Conservation (phyloP, 306 rosid genomes). For the Herpetospermum pedunculosum region DNA sequence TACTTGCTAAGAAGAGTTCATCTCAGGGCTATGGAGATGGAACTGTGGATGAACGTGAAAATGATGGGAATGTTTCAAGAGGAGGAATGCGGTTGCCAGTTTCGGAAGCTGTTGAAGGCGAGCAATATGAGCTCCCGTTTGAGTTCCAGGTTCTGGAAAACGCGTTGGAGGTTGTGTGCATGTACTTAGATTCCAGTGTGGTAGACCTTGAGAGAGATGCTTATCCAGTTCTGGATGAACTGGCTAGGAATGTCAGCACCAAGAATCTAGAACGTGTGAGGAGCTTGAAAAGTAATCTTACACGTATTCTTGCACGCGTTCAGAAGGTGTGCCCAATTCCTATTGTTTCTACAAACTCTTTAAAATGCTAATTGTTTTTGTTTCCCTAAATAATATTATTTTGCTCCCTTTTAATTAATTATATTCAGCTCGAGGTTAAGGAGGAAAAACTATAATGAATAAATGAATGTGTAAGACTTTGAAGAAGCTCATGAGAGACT, state of each 20-base stretch:
- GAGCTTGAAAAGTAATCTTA: conserved; percentile 91
- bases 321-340: conserved; percentile 54
- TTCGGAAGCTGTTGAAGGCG: conserved; percentile 49
- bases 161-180: conserved; percentile 88
- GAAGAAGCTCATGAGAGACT: too few relatives aligned
- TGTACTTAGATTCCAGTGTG: conserved; percentile 61
- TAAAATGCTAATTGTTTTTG: not conserved
- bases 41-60: conserved; percentile 41
- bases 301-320: conserved; percentile 83
- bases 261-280: conserved; percentile 93
- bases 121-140: conserved; percentile 78
- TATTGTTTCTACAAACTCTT: not conserved
- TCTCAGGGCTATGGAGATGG: conserved; percentile 18
- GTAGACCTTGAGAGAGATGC: conserved; percentile 85
- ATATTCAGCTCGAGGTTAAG: not conserved
- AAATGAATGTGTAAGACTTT: too few relatives aligned
- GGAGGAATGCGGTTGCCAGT: conserved; percentile 46
- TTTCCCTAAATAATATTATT: not conserved
- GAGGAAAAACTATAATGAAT: too few relatives aligned
- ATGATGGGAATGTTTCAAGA: conserved; percentile 30
- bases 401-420: not conserved
- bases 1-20: conserved; percentile 34
- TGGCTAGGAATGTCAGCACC: conserved; percentile 94
- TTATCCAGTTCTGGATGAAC: conserved; percentile 87
- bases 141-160: conserved; percentile 96